Base-by-base conservation (phyloP, 176 grass and related monocot species). In the Carex parvula region DNA sequence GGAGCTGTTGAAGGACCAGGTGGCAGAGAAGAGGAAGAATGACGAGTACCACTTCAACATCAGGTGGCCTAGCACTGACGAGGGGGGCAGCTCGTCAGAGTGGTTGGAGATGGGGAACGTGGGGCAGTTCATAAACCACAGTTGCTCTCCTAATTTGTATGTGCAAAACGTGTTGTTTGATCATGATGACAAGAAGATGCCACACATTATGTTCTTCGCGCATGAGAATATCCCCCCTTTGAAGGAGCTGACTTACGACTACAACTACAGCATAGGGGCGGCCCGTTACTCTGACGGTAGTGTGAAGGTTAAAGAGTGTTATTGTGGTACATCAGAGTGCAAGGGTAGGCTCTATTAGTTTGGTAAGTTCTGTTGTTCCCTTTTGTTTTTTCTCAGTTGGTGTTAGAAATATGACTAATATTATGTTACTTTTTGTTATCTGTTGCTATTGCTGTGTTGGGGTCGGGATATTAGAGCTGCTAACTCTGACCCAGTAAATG, bases 41-140 rank as follows among this genome's bases (percentile, higher is more conserved):
- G 85, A 88, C 29, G 90, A 87, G 56, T 91, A 94, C 35, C 60
- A 90, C 1, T 94, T 92, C 84, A 24, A n/a, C 8, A 86, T 39
- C 37, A 64, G 4, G 44, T 17, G 9, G 70, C 91, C 86, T 50
- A 85, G 79, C 37, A 80, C 85, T 84, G 79, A 67, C 60, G 68
- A 67, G 82, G 89, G 88, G 46, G 83, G 46, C 39, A 29, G 9
- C 29, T 84, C 8, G 8, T 84, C 60, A 65, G 79, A 82, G 33
- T 37, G 73, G 46, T 29, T 80, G 6, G 82, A 81, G 41, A 37
- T 65, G 18, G 89, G 87, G 9, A 94, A 89, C 74, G 65, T 94
- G 55, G 87, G 82, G 56, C 81, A 83, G 71, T 94, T 87, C 73
- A 89, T 94, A 39, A 91, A 89, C 44, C 92, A 94, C 80, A 84